Base-by-base conservation (phyloP, 148 eudicot species). In the Silene uniflora region DNA sequence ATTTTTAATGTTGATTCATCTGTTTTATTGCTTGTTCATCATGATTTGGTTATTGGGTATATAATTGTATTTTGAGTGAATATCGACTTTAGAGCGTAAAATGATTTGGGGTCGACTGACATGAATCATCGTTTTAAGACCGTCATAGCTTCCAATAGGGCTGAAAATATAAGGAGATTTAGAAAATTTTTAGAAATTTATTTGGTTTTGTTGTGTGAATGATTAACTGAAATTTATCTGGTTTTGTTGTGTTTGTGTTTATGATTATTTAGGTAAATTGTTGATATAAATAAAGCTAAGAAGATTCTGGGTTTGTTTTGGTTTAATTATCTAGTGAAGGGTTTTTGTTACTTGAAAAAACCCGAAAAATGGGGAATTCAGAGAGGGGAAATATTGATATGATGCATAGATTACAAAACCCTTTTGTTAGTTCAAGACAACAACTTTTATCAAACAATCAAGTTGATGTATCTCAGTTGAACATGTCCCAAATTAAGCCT, bases 401-500 rank as follows among this genome's bases (percentile, higher is more conserved):
- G 89, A 86, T 83, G 77, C 92, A 89, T 66, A 86, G 92, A 47
- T 54, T 90, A 6, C 93, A 91, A 83, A 86, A 85, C 72, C 86
- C 96, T 12, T 87, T 87, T 76, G 87, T 89, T 65, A 84, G 81
- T 79, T 89, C 92, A 73, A 86, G 79, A 64, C 89, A 85, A 25
- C 84, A 76, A 67, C 62, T 79, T 18, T 27, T 80, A 55, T 32
- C 84, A 10, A 75, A 70, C 61, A 93, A 87, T 60, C 90, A 88
- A 69, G 79, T 91, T 5, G 97, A 93, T 73, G 83, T 91, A 16
- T 91, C 98, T 56, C 94, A 89, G 76, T 81, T 84, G 29, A 89
- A 75, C 47, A 64, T 81, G 35, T 84, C 89, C 0, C 97, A 91
- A 79, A 81, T 88, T 73, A 80, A 82, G 7, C 84, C 86, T n/a